Conservation (phyloP, 257 asterid genomes). For the Jacaranda copaia region DNA sequence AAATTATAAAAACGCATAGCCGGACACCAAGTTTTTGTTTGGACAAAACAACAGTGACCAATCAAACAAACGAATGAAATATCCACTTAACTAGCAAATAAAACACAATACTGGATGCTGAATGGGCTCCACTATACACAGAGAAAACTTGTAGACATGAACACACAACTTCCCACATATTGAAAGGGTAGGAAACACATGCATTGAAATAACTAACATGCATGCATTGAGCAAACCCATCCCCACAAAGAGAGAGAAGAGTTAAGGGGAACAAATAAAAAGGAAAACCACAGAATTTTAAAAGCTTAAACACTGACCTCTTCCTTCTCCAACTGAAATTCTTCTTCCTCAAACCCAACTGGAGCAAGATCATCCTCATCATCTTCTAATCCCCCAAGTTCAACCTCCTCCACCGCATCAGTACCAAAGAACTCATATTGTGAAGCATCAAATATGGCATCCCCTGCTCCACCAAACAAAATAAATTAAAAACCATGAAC, state of each 20-base stretch:
- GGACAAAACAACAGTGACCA: neutral
- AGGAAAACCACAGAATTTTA: neutral
- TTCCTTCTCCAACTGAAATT: slow-evolving; percentile 65
- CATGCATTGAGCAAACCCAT: neutral
- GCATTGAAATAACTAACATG: no score
- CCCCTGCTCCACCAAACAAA: slow-evolving; percentile 48
- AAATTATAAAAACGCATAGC: neutral
- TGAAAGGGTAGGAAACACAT: neutral
- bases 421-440: slow-evolving; percentile 93
- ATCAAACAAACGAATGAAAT: neutral
- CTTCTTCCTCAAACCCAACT: slow-evolving; percentile 66
- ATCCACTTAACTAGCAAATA: neutral
- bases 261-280: neutral
- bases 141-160: neutral
- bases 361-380: slow-evolving; percentile 71
- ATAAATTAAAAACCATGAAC: neutral
- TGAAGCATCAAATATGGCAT: slow-evolving; percentile 81
- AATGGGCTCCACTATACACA: neutral
- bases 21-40: neutral
- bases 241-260: no score
- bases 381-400: slow-evolving; percentile 93
- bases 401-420: slow-evolving; percentile 83
- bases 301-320: slow-evolving; percentile 63
- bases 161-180: neutral
- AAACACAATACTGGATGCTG: neutral